These are phyloP conservation scores for Samsoniella hepiali DNA, from an alignment of 2,329 filamentous ascomycete genomes.

Conservation along the genomic window DNA sequence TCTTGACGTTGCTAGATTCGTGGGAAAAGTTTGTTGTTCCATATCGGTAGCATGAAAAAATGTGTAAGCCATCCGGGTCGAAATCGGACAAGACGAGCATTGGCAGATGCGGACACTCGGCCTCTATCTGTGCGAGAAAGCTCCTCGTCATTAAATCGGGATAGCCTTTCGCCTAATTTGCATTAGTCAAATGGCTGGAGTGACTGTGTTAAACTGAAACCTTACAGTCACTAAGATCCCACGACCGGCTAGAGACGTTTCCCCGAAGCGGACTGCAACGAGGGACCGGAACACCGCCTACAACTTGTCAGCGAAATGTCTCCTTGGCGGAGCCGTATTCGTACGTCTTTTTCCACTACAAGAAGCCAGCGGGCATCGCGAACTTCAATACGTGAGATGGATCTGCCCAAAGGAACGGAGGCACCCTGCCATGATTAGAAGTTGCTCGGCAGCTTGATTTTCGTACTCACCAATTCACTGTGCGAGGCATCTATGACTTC, in stretches of 20 bases:
- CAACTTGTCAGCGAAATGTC: slow-evolving; percentile 19
- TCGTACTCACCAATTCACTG: slow-evolving; percentile 28
- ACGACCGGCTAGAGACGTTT: slow-evolving; percentile 43
- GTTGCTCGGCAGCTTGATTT: slow-evolving; percentile 9
- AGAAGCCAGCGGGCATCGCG: slow-evolving; percentile 59
- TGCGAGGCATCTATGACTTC: slow-evolving; percentile 33
- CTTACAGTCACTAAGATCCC: slow-evolving; percentile 67
- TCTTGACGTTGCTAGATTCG: slow-evolving; percentile 50
- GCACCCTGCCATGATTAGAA: slow-evolving; percentile 46
- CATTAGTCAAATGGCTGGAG: neutral
- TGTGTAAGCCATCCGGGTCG: slow-evolving; percentile 73
- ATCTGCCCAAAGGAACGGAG: slow-evolving; percentile 54
- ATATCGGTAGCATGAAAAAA: slow-evolving; percentile 69
- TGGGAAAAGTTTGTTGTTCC: slow-evolving; percentile 63
- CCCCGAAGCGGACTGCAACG: slow-evolving; percentile 54
- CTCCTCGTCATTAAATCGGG: slow-evolving; percentile 69
- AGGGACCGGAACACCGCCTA: slow-evolving; percentile 75
- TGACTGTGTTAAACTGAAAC: neutral
- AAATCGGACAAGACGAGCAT: slow-evolving; percentile 68
- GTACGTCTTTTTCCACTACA: slow-evolving; percentile 75
- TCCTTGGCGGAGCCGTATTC: neutral
- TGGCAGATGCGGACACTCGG: slow-evolving; percentile 46
- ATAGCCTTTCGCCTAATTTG: slow-evolving; percentile 70
- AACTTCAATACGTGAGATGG: slow-evolving; percentile 50
- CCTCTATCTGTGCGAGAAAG: slow-evolving; percentile 57